phyloP scores from a whole-genome alignment of 2,329 filamentous ascomycete genomes.

The Diplodia scrobiculata region DNA sequence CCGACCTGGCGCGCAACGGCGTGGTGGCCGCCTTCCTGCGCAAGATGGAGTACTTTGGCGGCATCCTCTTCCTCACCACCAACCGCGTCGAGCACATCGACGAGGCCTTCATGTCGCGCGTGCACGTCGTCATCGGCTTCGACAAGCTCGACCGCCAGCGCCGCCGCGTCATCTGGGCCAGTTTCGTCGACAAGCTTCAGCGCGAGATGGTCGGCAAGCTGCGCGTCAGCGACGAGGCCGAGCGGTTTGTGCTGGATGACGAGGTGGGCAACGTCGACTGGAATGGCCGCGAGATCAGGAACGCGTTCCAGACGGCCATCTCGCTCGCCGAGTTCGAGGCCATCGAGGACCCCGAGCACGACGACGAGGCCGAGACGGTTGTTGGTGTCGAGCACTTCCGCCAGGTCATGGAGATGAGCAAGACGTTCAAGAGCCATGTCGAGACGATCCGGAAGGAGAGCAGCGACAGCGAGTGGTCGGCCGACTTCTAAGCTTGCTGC shows the following conservation, averaged over 20 bases:
- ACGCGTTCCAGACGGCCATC: conserved; percentile 35
- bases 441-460: conserved; percentile 17
- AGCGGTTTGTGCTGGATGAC: not conserved
- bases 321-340: conserved; percentile 32
- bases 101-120: conserved; percentile 29
- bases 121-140: conserved; percentile 28
- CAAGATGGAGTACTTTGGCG: conserved; percentile 31
- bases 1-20: conserved; percentile 54
- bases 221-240: conserved; percentile 7
- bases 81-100: conserved; percentile 41
- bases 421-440: conserved; percentile 13
- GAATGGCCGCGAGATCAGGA: conserved; percentile 34
- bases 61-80: conserved; percentile 43
- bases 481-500: not conserved
- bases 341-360: not conserved
- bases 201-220: conserved; percentile 13
- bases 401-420: conserved; percentile 23
- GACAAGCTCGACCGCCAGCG: conserved; percentile 30
- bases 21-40: conserved; percentile 37
- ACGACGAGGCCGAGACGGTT: conserved; percentile 4
- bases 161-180: conserved; percentile 12
- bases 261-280: conserved; percentile 23
- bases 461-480: conserved; percentile 22
- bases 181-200: conserved; percentile 22
- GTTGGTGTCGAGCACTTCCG: conserved; percentile 20